Evolutionary conservation across 2,329 filamentous ascomycete species (phyloP), one percentile per base, ranked within the genome.

Genomic region (Sporothrix schenckii): DNA sequence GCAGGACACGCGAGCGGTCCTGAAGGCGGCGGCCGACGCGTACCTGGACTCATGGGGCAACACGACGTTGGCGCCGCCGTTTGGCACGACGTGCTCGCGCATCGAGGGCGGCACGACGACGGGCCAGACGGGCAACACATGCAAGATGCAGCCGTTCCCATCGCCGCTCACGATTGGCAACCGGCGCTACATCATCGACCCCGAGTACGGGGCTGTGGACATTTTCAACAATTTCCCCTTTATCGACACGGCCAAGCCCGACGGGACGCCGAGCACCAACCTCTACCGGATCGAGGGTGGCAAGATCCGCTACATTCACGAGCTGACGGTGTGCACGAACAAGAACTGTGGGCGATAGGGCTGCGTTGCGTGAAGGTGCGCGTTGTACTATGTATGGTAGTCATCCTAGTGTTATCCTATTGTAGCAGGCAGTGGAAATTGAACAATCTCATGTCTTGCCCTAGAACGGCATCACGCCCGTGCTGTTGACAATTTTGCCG

Each of bases 291-390:
- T 76, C 10, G 74, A 74, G 69, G 71, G 61, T 2, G 74, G 75
- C 47, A 67, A 73, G 73, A 75, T 76, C 54, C 70, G 69, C 30
- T 74, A 73, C 61, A 75, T 76, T 44, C 74, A 76, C 67, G 74
- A 75, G 72, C 71, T 73, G 49, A 75, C 74, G 16, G 71, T 74
- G 16, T 75, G 74, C 70, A 56, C 72, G 10, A 74, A 73, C 66
- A 74, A 72, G 54, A 68, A 68, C 66, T 60, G 53, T 13, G 66
- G 66, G 0, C 1, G 53, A 14, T 60, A 34, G 21, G 11, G 24
- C 1, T 14, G 21, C 4, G 34, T 34, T 7, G 34, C 34, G 5
- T 9, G 41, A 19, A 21, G 24, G 24, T 4, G 19, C 2, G 50
- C n/a, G 53, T 27, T 7, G 27, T 19, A 21, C 9, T 7, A 21